phyloP scores from a whole-genome alignment of 169 alveolate genomes.

The Besnoitia besnoiti region DNA sequence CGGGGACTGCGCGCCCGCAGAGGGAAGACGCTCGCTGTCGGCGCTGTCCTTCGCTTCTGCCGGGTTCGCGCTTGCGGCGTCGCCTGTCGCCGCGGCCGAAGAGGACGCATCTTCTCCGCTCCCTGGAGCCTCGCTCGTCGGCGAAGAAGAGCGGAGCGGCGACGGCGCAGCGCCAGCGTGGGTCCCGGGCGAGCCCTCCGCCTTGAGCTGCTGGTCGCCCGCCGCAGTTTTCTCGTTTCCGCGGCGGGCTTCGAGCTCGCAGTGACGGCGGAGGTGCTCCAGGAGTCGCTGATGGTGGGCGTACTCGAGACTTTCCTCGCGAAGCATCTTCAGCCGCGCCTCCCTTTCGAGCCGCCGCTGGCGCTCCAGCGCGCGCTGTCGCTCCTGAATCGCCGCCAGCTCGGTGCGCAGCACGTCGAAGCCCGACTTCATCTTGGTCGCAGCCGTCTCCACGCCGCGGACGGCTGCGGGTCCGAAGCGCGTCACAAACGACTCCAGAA shows the following conservation, averaged over 20 bases:
- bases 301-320: conserved; percentile 13
- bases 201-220: too few species aligned
- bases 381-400: background rate
- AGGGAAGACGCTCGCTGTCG: too few species aligned
- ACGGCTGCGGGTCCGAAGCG: conserved; percentile 29
- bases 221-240: too few species aligned
- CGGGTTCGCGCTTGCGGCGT: too few species aligned
- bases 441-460: background rate
- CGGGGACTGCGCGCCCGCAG: too few species aligned
- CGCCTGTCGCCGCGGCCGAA: too few species aligned
- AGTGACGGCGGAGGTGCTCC: background rate
- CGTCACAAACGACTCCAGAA: background rate
- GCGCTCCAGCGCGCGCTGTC: background rate
- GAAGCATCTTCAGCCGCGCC: background rate
- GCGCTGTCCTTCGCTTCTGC: too few species aligned
- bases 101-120: too few species aligned
- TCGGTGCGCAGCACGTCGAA: conserved; percentile 12
- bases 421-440: background rate
- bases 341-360: conserved; percentile 2
- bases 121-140: too few species aligned
- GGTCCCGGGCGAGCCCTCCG: too few species aligned
- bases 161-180: too few species aligned
- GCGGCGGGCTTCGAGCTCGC: background rate
- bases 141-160: too few species aligned
- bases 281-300: conserved; percentile 3